Conservation (phyloP, 257 asterid genomes). For the Petunia axillaris region DNA sequence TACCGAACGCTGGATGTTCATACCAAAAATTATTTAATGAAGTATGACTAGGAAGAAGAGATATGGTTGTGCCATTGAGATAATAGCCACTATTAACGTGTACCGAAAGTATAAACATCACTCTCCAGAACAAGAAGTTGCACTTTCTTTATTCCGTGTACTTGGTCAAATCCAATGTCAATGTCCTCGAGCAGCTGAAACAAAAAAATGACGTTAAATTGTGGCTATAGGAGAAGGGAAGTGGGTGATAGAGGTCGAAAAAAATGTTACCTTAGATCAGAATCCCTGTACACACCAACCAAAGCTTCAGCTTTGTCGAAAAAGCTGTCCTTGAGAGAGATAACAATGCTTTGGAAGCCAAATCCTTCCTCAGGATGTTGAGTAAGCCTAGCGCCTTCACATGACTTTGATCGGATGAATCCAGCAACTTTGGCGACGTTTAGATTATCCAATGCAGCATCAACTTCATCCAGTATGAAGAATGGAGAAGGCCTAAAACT, state of each 20-base stretch:
- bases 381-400: slow-evolving; percentile 64
- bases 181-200: slow-evolving; percentile 82
- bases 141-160: slow-evolving; percentile 58
- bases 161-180: slow-evolving; percentile 80
- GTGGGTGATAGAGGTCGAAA: not conserved
- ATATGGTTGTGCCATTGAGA: too few relatives aligned
- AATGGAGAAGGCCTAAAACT: slow-evolving; percentile 98
- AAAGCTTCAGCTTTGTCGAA: slow-evolving; percentile 97
- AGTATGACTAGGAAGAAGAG: too few relatives aligned
- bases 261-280: slow-evolving; percentile 68
- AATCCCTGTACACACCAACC: slow-evolving; percentile 95
- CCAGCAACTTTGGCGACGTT: slow-evolving; percentile 98
- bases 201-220: not conserved
- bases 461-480: slow-evolving; percentile 97
- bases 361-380: slow-evolving; percentile 59
- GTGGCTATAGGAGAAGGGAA: not conserved
- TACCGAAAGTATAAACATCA: too few relatives aligned
- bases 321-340: slow-evolving; percentile 91
- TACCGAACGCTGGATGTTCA: too few relatives aligned
- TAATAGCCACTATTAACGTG: too few relatives aligned
- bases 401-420: slow-evolving; percentile 88
- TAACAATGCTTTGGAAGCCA: slow-evolving; percentile 96
- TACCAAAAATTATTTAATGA: too few relatives aligned
- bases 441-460: slow-evolving; percentile 92
- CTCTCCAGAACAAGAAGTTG: not conserved